phyloP scores from a whole-genome alignment of 805 yeast genomes.

The Lipomyces mesembrius region DNA sequence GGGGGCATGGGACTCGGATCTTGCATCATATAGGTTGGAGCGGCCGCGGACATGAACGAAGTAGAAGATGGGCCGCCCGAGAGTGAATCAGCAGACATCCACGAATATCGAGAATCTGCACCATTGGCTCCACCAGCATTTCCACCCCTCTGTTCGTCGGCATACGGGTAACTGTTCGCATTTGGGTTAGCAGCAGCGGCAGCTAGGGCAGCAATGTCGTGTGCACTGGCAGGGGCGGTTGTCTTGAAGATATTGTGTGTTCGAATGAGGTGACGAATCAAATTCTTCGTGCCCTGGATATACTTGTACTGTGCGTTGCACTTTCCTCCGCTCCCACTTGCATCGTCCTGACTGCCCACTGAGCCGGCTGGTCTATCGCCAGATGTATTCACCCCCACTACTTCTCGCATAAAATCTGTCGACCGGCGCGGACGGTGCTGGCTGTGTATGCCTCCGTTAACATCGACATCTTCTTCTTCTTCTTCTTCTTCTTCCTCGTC shows the following conservation, averaged over 20 bases:
- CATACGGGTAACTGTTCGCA: conserved; percentile 14
- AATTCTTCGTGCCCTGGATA: conserved; percentile 36
- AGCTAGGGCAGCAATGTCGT: conserved; percentile 14
- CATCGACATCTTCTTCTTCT: conserved; percentile 23
- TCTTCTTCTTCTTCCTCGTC: conserved; percentile 19
- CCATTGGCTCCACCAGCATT: neutral
- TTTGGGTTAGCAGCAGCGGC: conserved; percentile 4
- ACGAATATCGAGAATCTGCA: conserved; percentile 28
- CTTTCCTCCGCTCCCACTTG: conserved; percentile 5
- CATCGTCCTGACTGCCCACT: conserved; percentile 1
- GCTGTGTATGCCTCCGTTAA: neutral
- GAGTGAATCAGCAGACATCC: conserved; percentile 32
- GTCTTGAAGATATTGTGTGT: conserved; percentile 35
- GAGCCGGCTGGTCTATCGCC: conserved; percentile 9
- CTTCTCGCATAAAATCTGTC: conserved; percentile 16
- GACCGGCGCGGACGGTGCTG: conserved; percentile 6
- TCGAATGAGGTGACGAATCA: conserved; percentile 35
- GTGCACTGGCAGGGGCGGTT: conserved; percentile 20
- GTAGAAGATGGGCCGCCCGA: neutral
- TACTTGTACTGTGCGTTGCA: conserved; percentile 36
- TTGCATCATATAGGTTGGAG: conserved; percentile 10
- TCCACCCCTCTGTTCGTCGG: conserved; percentile 21
- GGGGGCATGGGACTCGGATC: conserved; percentile 9
- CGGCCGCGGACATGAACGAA: conserved; percentile 23
- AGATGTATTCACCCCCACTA: conserved; percentile 5